A percentile compares a stretch with the other conserved stretches of the same genome.
Evolutionary conservation across 2,329 filamentous ascomycete genomes (phyloP).

Genomic region (Ploettnerulaceae sp.): DNA sequence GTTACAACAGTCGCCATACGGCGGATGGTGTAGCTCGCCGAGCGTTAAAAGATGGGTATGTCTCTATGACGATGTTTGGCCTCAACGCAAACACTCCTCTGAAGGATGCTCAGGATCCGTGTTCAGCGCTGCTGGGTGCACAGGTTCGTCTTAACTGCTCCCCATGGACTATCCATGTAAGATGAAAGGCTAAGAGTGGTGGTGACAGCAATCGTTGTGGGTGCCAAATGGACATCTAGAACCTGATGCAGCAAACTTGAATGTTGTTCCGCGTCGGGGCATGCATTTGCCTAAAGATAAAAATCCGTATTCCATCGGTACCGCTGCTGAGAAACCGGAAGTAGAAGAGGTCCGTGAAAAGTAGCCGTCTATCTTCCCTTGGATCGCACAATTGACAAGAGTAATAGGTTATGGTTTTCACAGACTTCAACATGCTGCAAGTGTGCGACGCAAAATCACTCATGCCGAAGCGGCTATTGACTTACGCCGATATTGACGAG

Average conservation of each 20-base stretch:
- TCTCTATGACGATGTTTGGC: slow-evolving; percentile 2
- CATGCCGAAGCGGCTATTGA: slow-evolving; percentile 50
- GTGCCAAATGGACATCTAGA: slow-evolving; percentile 2
- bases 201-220: slow-evolving; percentile 7
- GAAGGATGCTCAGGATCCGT: slow-evolving; percentile 8
- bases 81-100: slow-evolving; percentile 8
- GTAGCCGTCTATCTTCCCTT: no score
- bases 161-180: no score
- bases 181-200: no score
- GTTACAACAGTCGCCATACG: slow-evolving; percentile 8
- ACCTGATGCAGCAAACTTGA: slow-evolving; percentile 9
- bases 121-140: slow-evolving; percentile 6
- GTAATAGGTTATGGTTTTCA: slow-evolving; percentile 4
- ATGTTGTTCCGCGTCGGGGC: slow-evolving; percentile 9
- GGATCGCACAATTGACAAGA: neutral
- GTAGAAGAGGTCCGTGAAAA: slow-evolving; percentile 6
- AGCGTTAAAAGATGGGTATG: slow-evolving; percentile 2
- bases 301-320: slow-evolving; percentile 8
- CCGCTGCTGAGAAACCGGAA: slow-evolving; percentile 1
- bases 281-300: slow-evolving; percentile 12
- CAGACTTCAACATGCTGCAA: slow-evolving; percentile 48
- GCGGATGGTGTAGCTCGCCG: slow-evolving; percentile 3
- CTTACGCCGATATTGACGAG: slow-evolving; percentile 8
- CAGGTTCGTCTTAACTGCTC: slow-evolving; percentile 4
- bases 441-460: slow-evolving; percentile 67